phyloP scores from a whole-genome alignment of 306 rosid genomes.

The Adenanthera pavonina region DNA sequence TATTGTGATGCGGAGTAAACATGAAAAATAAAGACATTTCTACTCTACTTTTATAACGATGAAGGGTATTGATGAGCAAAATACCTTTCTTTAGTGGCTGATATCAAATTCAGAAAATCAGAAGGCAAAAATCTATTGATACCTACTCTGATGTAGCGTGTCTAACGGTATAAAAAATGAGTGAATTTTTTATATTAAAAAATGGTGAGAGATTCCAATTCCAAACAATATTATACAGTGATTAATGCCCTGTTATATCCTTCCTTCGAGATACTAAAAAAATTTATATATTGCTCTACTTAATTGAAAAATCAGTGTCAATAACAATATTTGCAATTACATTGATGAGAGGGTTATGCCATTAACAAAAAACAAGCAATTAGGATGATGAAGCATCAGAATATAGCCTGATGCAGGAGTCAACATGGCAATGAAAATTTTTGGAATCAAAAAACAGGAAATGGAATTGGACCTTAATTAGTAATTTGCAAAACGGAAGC shows the following conservation, averaged over 20 bases:
- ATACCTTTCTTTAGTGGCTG: not conserved
- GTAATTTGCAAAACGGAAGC: not conserved
- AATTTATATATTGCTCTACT: not conserved
- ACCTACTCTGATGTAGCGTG: not conserved
- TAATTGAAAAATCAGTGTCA: not conserved
- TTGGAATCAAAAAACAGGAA: not conserved
- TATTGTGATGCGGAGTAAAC: not conserved
- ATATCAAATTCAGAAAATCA: not conserved
- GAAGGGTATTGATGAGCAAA: not conserved
- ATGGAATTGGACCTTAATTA: not conserved
- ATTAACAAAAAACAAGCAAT: not conserved
- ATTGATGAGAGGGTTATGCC: too few species aligned
- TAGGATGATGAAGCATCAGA: not conserved
- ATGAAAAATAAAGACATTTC: not conserved
- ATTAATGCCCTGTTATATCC: not conserved
- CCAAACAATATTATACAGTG: not conserved
- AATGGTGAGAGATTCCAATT: not conserved
- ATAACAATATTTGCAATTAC: too few species aligned
- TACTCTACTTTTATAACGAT: not conserved
- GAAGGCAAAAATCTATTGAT: not conserved
- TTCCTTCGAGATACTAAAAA: not conserved
- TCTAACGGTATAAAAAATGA: not conserved
- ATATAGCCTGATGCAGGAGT: not conserved
- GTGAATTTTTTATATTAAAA: not conserved
- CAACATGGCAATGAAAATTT: not conserved